Evolutionary conservation across 805 yeast species (phyloP), one percentile per base, ranked within the genome.

Genomic region (Candida nemodendra): DNA sequence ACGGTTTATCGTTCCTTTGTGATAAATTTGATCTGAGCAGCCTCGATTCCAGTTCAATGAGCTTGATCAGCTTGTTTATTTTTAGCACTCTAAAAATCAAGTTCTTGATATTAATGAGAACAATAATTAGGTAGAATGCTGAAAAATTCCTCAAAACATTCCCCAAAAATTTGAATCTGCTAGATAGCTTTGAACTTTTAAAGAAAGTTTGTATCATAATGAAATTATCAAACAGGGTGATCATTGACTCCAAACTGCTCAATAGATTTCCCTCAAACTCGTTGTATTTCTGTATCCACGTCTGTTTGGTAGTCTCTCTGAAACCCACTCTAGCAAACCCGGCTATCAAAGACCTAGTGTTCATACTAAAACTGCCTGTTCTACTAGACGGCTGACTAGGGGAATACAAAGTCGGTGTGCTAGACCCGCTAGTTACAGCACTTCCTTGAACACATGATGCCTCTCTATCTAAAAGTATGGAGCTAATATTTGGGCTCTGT

Each of bases 201-300:
- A 59, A 46, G 12, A 57, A 27, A 26, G 54, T 59, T 35, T 57
- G 62, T 14, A 59, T 9, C 27, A 57, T 47, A 17, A 55, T 43
- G 19, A 55, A 51, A 41, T 57, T 58, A 28, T 59, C 64, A 48
- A 59, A 52, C 13, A 48, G 36, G 8, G 57, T 49, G 4, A 59
- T 36, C 13, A 52, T 6, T 2, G 49, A 38, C 37, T 59, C 64
- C 19, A 59, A 27, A 18, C 44, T 38, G 9, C 32, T 35, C 19
- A 59, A 34, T 5, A 54, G 4, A 9, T 27, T 32, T 7, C 39
- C 40, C 34, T 58, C 63, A 17, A 48, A 33, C 7, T 30, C 21
- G 18, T 41, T 41, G 40, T 54, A 55, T 19, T 27, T 41, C 1
- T 32, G 36, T 3, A 32, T 15, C 50, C 50, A 49, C 2, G 32